Base-by-base conservation (phyloP, 768 basidiomycete species). In the Lentinus tigrinus region DNA sequence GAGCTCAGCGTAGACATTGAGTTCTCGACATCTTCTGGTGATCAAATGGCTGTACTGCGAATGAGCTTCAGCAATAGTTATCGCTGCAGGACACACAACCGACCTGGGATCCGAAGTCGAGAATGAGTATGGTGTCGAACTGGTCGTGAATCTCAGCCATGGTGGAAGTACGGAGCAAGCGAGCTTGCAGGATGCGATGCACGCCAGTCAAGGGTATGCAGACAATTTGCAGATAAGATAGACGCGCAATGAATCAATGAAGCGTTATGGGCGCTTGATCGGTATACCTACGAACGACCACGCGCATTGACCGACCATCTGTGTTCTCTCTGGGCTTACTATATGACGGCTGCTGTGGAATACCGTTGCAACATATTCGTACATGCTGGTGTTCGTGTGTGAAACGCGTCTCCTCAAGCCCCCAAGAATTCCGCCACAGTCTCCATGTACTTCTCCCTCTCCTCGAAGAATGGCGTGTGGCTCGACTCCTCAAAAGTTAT, bases 91-190 rank as follows among this genome's bases (percentile, higher is more conserved):
- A 23, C 31, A 47, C 52, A 27, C 27, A 26, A 17, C 76, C 63
- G 66, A 96, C 95, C 83, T 94, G 95, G 10, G 95, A 97, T 53
- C 96, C 96, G 74, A 98, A 98, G 74, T 98, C 96, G 34, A 98
- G 78, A 67, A 98, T 97, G 42, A 98, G 85, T 63, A 98, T 87
- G 23, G 95, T 95, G 69, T 98, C 95, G 71, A 96, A 98, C 63
- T 94, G 87, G 73, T 93, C 89, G 74, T 96, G 93, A 66, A 97
- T 97, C 72, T 93, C 92, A 13, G 88, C 79, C 89, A 92, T 91
- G 19, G 43, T 42, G 38, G 37, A 23, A 19, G 44, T 24, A 52
- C 23, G 11, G 31, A 51, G 17, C 14, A 47, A 42, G 52, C 6
- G 34, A n/a, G 37, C 2, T 13, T 27, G 27, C 36, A 40, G 43